Evolutionary conservation across 2,329 filamentous ascomycete species (phyloP).

Genomic region (Phialophora expanda): DNA sequence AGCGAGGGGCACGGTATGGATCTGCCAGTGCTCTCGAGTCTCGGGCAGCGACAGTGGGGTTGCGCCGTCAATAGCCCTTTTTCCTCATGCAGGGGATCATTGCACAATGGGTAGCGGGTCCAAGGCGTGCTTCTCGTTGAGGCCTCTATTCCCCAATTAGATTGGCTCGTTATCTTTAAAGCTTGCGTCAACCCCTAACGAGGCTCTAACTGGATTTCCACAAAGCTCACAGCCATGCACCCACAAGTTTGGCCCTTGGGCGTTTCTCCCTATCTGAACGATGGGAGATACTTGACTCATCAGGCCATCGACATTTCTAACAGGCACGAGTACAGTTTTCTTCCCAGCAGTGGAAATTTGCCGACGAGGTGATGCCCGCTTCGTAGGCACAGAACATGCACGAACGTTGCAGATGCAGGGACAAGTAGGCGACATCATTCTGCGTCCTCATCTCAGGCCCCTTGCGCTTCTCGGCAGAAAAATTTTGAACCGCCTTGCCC

Average conservation of each 20-base stretch:
- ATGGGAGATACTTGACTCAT: neutral
- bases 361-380: neutral
- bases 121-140: conserved; percentile 12
- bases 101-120: conserved; percentile 20
- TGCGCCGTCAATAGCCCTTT: conserved; percentile 12
- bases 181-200: conserved; percentile 19
- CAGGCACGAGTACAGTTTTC: neutral
- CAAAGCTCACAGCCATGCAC: conserved; percentile 3
- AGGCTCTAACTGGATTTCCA: conserved; percentile 17
- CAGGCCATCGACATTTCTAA: neutral
- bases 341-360: neutral
- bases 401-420: conserved; percentile 22
- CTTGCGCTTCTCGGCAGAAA: conserved; percentile 22
- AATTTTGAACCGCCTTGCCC: neutral
- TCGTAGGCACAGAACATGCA: neutral
- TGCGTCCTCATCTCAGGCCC: conserved; percentile 11
- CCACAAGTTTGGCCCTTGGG: neutral
- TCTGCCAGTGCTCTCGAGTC: neutral
- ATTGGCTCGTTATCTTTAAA: conserved; percentile 12
- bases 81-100: conserved; percentile 29
- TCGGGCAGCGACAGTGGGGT: conserved; percentile 14
- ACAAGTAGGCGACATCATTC: conserved; percentile 27
- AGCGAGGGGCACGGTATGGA: conserved; percentile 14
- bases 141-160: conserved; percentile 17
- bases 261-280: neutral